Conservation (phyloP, 164 flowering plant species). For the Magnolia kwangsiensis region DNA sequence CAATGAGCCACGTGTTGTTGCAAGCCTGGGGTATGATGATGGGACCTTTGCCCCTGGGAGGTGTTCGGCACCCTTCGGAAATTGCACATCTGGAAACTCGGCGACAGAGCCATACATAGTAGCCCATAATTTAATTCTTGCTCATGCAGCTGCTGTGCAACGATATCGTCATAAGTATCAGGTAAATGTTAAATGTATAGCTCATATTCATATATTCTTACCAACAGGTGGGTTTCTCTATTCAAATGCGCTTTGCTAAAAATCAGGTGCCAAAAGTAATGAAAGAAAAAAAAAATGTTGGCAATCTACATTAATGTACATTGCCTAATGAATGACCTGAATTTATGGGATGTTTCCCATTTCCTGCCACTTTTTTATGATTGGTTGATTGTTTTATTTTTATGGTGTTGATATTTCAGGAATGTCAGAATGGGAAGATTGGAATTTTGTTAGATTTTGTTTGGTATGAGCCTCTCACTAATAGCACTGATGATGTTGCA, state of each 20-base stretch:
- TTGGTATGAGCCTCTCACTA: conserved; percentile 27
- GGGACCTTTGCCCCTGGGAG: conserved; percentile 65
- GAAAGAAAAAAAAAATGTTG: no score
- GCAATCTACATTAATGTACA: no score
- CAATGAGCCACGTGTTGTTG: conserved; percentile 72
- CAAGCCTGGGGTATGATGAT: conserved; percentile 46
- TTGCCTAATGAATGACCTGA: no score
- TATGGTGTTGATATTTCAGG: neutral
- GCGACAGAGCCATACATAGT: conserved; percentile 72
- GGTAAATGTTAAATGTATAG: conserved; percentile 18
- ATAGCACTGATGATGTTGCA: conserved; percentile 3
- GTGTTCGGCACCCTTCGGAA: conserved; percentile 54
- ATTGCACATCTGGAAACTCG: conserved; percentile 63
- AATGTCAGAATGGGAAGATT: conserved; percentile 12
- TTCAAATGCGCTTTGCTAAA: no score
- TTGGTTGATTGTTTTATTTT: no score
- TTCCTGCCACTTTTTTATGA: no score
- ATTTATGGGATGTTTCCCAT: no score
- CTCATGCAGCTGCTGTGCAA: conserved; percentile 67
- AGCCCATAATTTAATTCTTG: conserved; percentile 56
- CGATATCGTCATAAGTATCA: conserved; percentile 58
- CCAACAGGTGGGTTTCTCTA: conserved; percentile 4
- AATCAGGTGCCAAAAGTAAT: no score
- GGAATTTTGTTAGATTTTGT: conserved; percentile 22
- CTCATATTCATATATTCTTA: neutral